Evolutionary conservation across 768 basidiomycete genomes (phyloP).

Genomic region (Megacollybia marginata): DNA sequence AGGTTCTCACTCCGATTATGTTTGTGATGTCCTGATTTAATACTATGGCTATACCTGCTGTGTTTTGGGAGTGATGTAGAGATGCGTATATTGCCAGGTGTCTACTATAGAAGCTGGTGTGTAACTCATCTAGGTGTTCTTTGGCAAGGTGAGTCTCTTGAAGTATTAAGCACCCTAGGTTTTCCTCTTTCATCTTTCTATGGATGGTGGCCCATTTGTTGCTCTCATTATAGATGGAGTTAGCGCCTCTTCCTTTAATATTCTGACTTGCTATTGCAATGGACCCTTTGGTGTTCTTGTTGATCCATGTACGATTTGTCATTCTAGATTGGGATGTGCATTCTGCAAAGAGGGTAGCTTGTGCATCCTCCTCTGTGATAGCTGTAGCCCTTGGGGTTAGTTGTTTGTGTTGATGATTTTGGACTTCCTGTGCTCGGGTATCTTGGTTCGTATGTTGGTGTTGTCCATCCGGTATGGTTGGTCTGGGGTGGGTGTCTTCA

Average conservation of each 20-base stretch:
- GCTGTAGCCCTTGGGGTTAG: too few relatives aligned
- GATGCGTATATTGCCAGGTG: conserved; percentile 1
- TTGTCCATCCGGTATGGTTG: too few relatives aligned
- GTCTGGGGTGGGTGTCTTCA: too few relatives aligned
- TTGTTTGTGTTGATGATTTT: too few relatives aligned
- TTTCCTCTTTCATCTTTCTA: conserved; percentile 4
- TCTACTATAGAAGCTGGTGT: neutral
- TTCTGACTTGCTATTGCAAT: conserved; percentile 3
- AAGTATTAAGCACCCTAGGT: conserved; percentile 6
- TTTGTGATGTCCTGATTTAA: conserved; percentile 10
- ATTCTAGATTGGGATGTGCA: too few relatives aligned
- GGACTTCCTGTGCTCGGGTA: too few relatives aligned
- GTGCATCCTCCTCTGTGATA: too few relatives aligned
- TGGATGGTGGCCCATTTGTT: conserved; percentile 13
- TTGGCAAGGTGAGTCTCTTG: conserved; percentile 10
- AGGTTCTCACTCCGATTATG: neutral
- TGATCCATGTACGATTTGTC: too few relatives aligned
- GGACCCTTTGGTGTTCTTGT: neutral
- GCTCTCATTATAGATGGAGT: neutral
- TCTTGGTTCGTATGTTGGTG: too few relatives aligned
- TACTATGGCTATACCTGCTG: conserved; percentile 7
- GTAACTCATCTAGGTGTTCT: too few relatives aligned
- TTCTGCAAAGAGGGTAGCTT: too few relatives aligned
- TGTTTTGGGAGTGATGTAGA: conserved; percentile 1
- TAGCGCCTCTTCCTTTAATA: conserved; percentile 7